Percentiles rank a stretch among this genome's conserved stretches.
Conservation (phyloP, 225 moss, liverwort and hornwort species). For the Pleurozium schreberi region DNA sequence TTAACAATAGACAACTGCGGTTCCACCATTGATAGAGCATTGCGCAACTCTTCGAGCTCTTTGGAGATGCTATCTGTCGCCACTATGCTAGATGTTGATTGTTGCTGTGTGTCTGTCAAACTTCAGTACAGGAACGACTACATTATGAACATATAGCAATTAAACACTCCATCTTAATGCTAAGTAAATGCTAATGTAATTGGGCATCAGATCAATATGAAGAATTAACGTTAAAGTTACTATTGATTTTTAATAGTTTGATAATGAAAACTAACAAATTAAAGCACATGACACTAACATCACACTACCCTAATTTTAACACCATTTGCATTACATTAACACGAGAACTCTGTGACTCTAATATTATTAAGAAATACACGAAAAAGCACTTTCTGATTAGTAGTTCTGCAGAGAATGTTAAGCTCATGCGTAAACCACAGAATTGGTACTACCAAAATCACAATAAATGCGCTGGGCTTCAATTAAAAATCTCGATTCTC, state of each 20-base stretch:
- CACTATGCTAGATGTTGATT: not conserved
- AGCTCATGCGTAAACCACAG: not conserved
- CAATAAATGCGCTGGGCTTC: not conserved
- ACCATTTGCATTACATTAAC: not conserved
- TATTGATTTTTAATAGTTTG: not conserved
- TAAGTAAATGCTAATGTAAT: not conserved
- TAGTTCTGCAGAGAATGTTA: not conserved
- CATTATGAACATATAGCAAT: not conserved
- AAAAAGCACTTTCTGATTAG: not conserved
- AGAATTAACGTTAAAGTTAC: not conserved
- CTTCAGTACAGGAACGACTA: not conserved
- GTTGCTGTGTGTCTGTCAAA: not conserved
- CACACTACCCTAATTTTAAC: not conserved
- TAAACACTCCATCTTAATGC: not conserved
- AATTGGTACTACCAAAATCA: not conserved
- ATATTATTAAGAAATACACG: not conserved
- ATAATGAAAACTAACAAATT: not conserved
- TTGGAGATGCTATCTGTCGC: not conserved
- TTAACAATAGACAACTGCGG: constrained; percentile 11
- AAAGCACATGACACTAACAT: not conserved
- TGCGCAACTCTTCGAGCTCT: constrained; percentile 23
- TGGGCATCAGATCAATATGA: not conserved
- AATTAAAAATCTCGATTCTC: not conserved
- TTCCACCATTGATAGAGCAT: constrained; percentile 22
- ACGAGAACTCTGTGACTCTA: not conserved